Evolutionary conservation across 768 basidiomycete genomes (phyloP).

Genomic region (Lyophyllum shimeji): DNA sequence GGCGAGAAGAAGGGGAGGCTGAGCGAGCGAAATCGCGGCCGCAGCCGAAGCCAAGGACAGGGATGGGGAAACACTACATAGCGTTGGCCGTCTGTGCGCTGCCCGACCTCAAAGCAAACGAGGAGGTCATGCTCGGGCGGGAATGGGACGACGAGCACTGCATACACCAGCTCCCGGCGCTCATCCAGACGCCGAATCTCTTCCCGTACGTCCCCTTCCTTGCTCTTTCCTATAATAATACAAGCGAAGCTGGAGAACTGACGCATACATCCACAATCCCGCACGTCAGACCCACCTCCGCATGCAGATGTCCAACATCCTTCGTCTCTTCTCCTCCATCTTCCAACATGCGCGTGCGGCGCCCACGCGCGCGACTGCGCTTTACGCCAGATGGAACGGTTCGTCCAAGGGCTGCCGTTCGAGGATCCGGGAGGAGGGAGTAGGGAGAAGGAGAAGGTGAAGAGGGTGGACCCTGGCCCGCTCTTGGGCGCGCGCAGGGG

Average conservation of each 20-base stretch:
- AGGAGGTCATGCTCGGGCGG: constrained; percentile 91
- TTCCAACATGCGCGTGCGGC: constrained; percentile 80
- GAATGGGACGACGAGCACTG: constrained; percentile 96
- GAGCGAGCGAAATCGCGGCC: constrained; percentile 8
- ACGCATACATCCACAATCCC: constrained; percentile 32
- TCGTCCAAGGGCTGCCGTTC: constrained; percentile 38
- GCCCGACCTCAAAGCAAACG: constrained; percentile 69
- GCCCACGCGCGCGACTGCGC: constrained; percentile 61
- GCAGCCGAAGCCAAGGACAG: constrained; percentile 7
- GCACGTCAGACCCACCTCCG: constrained; percentile 53
- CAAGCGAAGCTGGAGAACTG: too few species aligned
- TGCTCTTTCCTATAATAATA: neutral
- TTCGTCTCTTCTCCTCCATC: constrained; percentile 66
- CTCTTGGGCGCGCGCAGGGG: constrained; percentile 59
- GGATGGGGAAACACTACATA: constrained; percentile 35
- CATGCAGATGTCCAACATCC: constrained; percentile 65
- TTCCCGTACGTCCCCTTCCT: constrained; percentile 50
- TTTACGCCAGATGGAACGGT: constrained; percentile 60
- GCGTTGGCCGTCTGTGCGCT: constrained; percentile 82
- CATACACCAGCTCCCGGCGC: constrained; percentile 73
- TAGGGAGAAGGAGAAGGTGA: neutral
- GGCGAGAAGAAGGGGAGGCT: neutral
- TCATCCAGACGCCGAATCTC: constrained; percentile 55
- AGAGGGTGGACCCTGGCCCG: constrained; percentile 52
- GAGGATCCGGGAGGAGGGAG: neutral